Percentiles rank a stretch among this genome's conserved stretches.
Conservation (phyloP, 2,329 filamentous ascomycete genomes). For the Aphanoascus verrucosus region DNA sequence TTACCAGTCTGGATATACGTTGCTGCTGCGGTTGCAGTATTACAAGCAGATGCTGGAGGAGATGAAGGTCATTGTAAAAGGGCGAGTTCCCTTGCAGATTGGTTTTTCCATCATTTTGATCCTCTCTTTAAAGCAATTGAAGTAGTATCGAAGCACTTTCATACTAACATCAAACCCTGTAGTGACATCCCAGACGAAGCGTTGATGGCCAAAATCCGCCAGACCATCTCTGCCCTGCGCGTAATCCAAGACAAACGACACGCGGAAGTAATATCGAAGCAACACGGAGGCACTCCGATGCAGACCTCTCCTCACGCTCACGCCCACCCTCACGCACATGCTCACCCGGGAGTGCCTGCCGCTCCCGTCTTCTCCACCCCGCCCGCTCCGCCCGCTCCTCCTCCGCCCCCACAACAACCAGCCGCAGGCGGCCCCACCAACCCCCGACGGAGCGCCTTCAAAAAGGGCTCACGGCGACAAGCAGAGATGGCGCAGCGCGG, state of each 20-base stretch:
- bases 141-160: too few species aligned
- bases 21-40: constrained; percentile 40
- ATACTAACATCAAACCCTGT: neutral
- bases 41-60: constrained; percentile 43
- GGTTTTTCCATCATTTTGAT: neutral
- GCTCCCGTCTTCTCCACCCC: neutral
- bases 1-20: constrained; percentile 36
- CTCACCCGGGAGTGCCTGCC: neutral
- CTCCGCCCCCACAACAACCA: neutral
- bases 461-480: constrained; percentile 4
- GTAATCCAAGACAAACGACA: constrained; percentile 10
- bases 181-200: constrained; percentile 15
- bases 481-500: constrained; percentile 4
- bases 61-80: constrained; percentile 36
- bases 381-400: constrained; percentile 2
- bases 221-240: constrained; percentile 8
- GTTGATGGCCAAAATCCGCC: constrained; percentile 18
- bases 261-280: neutral
- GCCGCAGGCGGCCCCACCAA: neutral
- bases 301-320: neutral
- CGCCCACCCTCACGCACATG: neutral
- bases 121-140: too few species aligned
- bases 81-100: constrained; percentile 30
- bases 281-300: neutral
- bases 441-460: neutral